Conservation (phyloP, 495 filamentous ascomycete genomes). For the Aspergillus cristatus region DNA sequence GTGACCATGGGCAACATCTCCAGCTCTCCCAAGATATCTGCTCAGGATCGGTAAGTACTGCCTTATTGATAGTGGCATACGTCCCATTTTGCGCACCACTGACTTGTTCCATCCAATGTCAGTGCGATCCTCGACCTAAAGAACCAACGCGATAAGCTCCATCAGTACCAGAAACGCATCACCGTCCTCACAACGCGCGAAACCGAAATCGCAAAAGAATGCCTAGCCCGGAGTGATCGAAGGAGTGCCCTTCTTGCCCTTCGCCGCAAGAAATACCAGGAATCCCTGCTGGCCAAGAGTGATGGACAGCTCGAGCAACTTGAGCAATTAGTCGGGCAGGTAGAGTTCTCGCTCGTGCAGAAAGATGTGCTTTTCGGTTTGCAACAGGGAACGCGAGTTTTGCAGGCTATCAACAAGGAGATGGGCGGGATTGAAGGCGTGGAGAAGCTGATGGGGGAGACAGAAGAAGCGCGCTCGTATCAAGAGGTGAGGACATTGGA, state of each 20-base stretch:
- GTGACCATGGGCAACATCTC: conserved; percentile 54
- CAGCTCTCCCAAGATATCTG: conserved; percentile 61
- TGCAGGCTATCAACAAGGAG: conserved; percentile 85
- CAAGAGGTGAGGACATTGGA: conserved; percentile 52
- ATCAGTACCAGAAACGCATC: conserved; percentile 87
- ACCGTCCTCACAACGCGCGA: conserved; percentile 74
- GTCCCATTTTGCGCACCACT: neutral
- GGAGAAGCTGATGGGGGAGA: conserved; percentile 89
- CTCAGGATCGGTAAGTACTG: conserved; percentile 54
- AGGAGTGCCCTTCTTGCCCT: conserved; percentile 77
- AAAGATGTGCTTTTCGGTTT: conserved; percentile 90
- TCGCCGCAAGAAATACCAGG: conserved; percentile 94
- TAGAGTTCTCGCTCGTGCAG: conserved; percentile 92
- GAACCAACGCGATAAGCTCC: conserved; percentile 91
- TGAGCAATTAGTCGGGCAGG: conserved; percentile 69
- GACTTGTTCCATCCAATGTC: neutral
- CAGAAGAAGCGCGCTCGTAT: conserved; percentile 77
- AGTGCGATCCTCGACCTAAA: conserved; percentile 96
- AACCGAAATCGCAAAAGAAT: conserved; percentile 70
- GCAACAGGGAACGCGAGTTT: conserved; percentile 81
- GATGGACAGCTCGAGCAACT: conserved; percentile 84
- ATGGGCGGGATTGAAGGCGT: conserved; percentile 93
- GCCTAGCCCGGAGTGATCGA: conserved; percentile 66
- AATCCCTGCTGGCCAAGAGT: conserved; percentile 79
- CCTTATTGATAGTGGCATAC: neutral